These are phyloP conservation scores for Citrus cavaleriei DNA, from an alignment of 345 rosid species.

Conservation along the genomic window DNA sequence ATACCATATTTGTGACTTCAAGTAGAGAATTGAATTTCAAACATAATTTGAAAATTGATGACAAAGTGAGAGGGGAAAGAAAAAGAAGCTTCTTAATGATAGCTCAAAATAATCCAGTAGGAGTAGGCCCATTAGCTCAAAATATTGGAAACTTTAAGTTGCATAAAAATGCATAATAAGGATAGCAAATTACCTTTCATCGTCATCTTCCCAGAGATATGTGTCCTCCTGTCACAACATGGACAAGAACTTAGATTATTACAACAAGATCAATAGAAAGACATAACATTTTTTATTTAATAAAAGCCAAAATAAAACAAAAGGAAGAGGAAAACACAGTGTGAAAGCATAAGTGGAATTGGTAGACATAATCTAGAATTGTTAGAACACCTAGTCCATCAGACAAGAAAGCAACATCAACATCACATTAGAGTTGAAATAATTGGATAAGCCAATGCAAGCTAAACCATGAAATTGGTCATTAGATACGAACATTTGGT, in stretches of 20 bases:
- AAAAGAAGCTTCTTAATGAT: not conserved
- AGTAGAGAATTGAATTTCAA: not conserved
- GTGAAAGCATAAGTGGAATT: not conserved
- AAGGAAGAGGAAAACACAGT: not conserved
- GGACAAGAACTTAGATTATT: slow-evolving; percentile 1
- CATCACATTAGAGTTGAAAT: not conserved
- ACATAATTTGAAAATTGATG: not conserved
- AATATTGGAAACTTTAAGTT: not conserved
- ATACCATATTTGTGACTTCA: not conserved
- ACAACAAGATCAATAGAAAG: slow-evolving; percentile 2
- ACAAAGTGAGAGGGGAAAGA: no score
- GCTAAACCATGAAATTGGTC: not conserved
- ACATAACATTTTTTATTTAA: not conserved
- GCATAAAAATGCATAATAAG: not conserved
- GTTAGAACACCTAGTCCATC: not conserved
- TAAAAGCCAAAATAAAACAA: not conserved
- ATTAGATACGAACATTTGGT: not conserved
- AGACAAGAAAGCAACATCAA: not conserved
- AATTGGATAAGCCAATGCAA: not conserved
- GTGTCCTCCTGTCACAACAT: slow-evolving; percentile 70
- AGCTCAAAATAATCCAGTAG: not conserved
- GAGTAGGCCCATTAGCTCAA: not conserved
- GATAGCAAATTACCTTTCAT: slow-evolving; percentile 53
- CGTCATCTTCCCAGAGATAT: slow-evolving; percentile 93
- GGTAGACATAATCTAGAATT: not conserved